Base-by-base conservation (phyloP, 1,284 basidiomycete genomes). In the Naganishia sp. region DNA sequence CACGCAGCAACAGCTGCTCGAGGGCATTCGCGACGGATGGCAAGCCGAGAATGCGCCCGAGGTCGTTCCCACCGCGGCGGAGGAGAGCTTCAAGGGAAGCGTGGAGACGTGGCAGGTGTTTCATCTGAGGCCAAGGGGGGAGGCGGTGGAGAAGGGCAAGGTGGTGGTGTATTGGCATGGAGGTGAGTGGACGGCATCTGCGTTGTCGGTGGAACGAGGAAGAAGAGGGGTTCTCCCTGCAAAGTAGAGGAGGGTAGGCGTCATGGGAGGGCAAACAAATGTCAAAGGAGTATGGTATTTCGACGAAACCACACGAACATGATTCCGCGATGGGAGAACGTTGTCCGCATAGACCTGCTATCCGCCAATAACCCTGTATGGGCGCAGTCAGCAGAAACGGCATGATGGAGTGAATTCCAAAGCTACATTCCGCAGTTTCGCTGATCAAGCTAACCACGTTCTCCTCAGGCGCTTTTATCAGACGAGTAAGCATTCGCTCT, bases 141-240 rank as follows among this genome's bases (percentile, higher is more conserved):
- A 43, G 43, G 13, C 28, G 23, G 47, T 51, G 17, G 42, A 51
- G 31, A 25, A 25, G 21, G 41, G 39, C 10, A 66, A 66, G 43
- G 64, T 66, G 42, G 51, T 66, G n/a, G 64, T 66, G 5, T 65
- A 65, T 51, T 65, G 39, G 23, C 63, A 65, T 49, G 63, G 63
- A 47, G 63, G 56, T 58, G 56, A 58, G 56, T 47, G 6, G 21
- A 5, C 47, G n/a, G n/a, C n/a, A n/a, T n/a, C n/a, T 39, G 35
- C 35, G 7, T 9, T 13, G 35, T 39, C 35, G 7, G 3, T 3
- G 35, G 13, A 13, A 39, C 35, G 35, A 13, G 7, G 10, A 39
- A 13, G 35, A 39, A 13, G 13, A 13, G 35, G 13, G 35, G 35
- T 2, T 39, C 13, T 1, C 13, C 3, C 2, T 39, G 35, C 7